Evolutionary conservation across 2,329 filamentous ascomycete genomes (phyloP), one percentile per base, ranked within the genome.

Genomic region (Leptosphaerulina australis): DNA sequence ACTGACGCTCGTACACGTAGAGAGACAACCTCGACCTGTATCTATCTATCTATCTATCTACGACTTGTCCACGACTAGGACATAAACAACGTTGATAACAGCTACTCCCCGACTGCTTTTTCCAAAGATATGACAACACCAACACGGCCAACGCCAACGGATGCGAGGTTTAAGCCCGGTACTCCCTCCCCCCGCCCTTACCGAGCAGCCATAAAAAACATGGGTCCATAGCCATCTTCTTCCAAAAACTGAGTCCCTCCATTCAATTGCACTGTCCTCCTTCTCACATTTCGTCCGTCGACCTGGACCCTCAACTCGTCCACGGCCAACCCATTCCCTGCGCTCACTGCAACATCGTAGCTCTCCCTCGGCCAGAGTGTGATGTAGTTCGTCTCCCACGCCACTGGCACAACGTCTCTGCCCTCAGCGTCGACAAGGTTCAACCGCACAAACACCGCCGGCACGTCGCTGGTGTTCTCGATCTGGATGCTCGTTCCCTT

Each of bases 331-430:
- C 12, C 35, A 7, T 36, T 10, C 5, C 10, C 30, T 8, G 30
- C 45, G n/a, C 30, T 36, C 9, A 51, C 48, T 8, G 41, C 48
- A 14, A 51, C n/a, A 24, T 46, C 41, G 20, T 46, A 46, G 5
- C 24, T 35, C 71, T 87, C 84, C 1, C 71, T 67, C 0, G 83
- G 82, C 76, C 80, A 85, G 8, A 87, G 66, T 1, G 83, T 85
- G 10, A 87, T 71, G 53, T 86, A 87, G 52, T 87, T 87, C 54
- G 86, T 83, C 0, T 78, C 79, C 83, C 84, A 87, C 15, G 73
- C 71, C 0, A 83, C 76, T 0, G 83, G 81, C 4, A 77, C 55
- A 0, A 84, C 72, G 40, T 83, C 81, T 0, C 70, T 56, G 0
- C 76, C 76, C 0, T 64, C 50, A 2, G 44, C 53, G 52, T 83